Evolutionary conservation across 2,329 filamentous ascomycete species (phyloP).

Genomic region (Venturia oleaginea): DNA sequence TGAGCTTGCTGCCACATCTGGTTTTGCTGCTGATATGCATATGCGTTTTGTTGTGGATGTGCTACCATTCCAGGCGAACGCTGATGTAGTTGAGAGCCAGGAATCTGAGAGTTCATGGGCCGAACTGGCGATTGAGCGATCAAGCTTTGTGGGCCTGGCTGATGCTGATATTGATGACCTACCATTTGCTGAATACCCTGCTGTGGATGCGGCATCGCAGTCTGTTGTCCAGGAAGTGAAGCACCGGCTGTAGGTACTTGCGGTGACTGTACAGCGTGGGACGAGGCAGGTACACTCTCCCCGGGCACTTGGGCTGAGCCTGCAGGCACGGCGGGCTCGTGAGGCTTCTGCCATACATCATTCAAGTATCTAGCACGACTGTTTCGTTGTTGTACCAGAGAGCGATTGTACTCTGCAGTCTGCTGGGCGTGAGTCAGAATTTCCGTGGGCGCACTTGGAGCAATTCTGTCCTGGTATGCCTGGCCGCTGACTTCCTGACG

Average conservation of each 20-base stretch:
- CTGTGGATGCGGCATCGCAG: conserved; percentile 47
- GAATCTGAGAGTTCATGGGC: conserved; percentile 53
- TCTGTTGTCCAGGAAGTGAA: conserved; percentile 45
- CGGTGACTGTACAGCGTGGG: conserved; percentile 39
- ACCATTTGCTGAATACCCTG: conserved; percentile 54
- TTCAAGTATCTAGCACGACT: conserved; percentile 73
- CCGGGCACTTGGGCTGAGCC: conserved; percentile 31
- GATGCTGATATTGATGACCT: conserved; percentile 59
- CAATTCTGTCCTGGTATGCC: conserved; percentile 74
- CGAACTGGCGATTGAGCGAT: conserved; percentile 67
- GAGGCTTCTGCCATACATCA: conserved; percentile 71
- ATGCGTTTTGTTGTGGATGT: conserved; percentile 34
- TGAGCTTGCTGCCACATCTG: conserved; percentile 43
- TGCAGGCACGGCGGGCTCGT: conserved; percentile 55
- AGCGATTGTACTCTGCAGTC: conserved; percentile 83
- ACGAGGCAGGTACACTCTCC: conserved; percentile 28
- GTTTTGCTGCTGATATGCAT: conserved; percentile 33
- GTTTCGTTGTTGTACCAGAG: conserved; percentile 68
- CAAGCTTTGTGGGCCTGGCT: conserved; percentile 60
- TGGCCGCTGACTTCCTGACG: conserved; percentile 84
- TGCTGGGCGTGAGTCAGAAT: conserved; percentile 80
- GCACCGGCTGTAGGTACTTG: conserved; percentile 50
- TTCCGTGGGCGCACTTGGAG: conserved; percentile 48
- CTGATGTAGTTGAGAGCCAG: conserved; percentile 54
- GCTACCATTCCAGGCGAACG: conserved; percentile 50